These are phyloP conservation scores for Zygosaccharomyces sapae DNA, from an alignment of 1,139 yeast species.

Conservation along the genomic window DNA sequence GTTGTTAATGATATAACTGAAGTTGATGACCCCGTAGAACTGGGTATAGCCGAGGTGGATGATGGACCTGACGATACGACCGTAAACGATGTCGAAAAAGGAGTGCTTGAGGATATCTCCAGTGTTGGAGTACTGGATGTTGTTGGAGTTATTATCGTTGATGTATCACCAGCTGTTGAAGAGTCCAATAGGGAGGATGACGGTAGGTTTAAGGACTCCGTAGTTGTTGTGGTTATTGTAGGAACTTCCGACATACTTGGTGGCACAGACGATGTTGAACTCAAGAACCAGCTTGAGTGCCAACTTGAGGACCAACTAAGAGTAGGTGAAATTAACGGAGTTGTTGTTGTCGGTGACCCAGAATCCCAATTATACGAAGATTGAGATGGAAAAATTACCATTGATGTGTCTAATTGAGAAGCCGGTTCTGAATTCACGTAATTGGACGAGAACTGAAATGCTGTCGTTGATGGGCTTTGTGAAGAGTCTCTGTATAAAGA, in stretches of 20 bases:
- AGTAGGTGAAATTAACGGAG: neutral
- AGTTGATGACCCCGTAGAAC: too few species aligned
- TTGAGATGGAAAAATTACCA: neutral
- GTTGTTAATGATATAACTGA: too few species aligned
- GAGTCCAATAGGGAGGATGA: too few species aligned
- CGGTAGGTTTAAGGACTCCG: neutral
- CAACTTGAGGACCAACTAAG: conserved; percentile 1
- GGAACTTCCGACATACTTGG: neutral
- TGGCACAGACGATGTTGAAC: neutral
- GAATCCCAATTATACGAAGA: neutral
- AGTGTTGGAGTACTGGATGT: too few species aligned
- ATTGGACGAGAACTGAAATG: neutral
- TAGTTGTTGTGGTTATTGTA: neutral
- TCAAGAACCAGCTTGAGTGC: conserved; percentile 6
- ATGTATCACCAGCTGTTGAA: neutral
- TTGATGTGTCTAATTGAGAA: neutral
- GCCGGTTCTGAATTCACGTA: neutral
- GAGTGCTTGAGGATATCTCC: too few species aligned
- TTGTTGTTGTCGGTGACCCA: neutral
- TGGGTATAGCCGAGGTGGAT: too few species aligned
- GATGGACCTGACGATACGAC: too few species aligned
- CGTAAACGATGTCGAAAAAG: too few species aligned
- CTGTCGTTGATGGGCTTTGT: neutral
- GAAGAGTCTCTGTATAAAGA: neutral
- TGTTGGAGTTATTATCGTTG: neutral